Evolutionary conservation across 371 early-diverging fungal species (phyloP).

Genomic region (Mucor circinelloides): DNA sequence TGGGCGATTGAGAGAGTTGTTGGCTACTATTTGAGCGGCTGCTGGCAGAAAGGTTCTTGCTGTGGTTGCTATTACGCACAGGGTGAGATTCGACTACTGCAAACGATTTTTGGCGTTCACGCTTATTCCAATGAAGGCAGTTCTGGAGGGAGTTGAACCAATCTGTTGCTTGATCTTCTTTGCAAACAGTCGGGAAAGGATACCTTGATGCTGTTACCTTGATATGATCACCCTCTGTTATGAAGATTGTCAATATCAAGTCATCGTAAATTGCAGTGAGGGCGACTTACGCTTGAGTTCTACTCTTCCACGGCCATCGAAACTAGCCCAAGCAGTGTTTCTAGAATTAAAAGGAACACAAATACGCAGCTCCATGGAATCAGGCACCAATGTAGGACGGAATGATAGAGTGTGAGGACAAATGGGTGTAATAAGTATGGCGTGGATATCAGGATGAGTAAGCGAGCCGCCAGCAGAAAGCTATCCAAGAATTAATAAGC

Average conservation of each 20-base stretch:
- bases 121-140: slow-evolving; percentile 85
- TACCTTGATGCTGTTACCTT: slow-evolving; percentile 83
- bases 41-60: background rate
- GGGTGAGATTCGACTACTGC: slow-evolving; percentile 46
- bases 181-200: slow-evolving; percentile 89
- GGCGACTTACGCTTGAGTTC: slow-evolving; percentile 73
- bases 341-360: slow-evolving; percentile 78
- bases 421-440: slow-evolving; percentile 92
- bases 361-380: slow-evolving; percentile 83
- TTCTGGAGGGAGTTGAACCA: slow-evolving; percentile 83
- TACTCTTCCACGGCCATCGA: slow-evolving; percentile 90
- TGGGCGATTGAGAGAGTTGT: background rate
- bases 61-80: background rate
- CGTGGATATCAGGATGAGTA: slow-evolving; percentile 93
- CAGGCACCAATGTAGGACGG: slow-evolving; percentile 94
- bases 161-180: slow-evolving; percentile 74
- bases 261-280: background rate
- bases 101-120: slow-evolving; percentile 76
- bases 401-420: slow-evolving; percentile 96
- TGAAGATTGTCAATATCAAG: background rate
- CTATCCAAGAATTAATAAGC: slow-evolving; percentile 22
- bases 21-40: background rate
- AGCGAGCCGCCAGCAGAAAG: slow-evolving; percentile 93
- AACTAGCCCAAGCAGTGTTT: slow-evolving; percentile 84
- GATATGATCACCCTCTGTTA: slow-evolving; percentile 82